These are phyloP conservation scores for Flaveria floridana DNA, from an alignment of 140 eudicot species.

Conservation along the genomic window DNA sequence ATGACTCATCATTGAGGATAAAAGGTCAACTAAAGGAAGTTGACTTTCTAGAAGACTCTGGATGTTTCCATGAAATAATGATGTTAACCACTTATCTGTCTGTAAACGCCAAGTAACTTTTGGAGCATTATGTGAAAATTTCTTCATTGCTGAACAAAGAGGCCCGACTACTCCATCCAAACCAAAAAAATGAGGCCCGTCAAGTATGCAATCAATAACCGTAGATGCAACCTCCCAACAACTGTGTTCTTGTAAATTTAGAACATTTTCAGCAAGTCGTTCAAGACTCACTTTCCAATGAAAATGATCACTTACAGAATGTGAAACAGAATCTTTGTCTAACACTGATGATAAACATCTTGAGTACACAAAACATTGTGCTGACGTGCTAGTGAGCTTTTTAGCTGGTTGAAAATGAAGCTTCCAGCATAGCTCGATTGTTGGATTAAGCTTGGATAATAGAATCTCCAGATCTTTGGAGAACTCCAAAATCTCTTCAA, in stretches of 20 bases:
- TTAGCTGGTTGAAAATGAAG: conserved; percentile 64
- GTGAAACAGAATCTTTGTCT: conserved; percentile 40
- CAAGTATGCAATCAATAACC: conserved; percentile 66
- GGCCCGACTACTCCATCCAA: conserved; percentile 47
- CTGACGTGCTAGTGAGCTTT: conserved; percentile 49
- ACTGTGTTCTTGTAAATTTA: conserved; percentile 49
- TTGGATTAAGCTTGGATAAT: conserved; percentile 55
- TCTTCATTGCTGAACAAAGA: conserved; percentile 60
- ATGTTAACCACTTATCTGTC: conserved; percentile 68
- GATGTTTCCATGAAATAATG: conserved; percentile 50
- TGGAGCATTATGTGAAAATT: conserved; percentile 67
- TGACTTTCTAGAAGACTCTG: conserved; percentile 48
- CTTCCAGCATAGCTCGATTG: conserved; percentile 76
- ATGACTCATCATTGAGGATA: conserved; percentile 65
- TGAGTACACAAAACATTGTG: conserved; percentile 67
- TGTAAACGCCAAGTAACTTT: conserved; percentile 76
- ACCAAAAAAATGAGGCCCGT: conserved; percentile 44
- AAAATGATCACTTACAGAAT: conserved; percentile 26
- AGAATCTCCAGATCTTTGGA: conserved; percentile 54
- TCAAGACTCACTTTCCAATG: conserved; percentile 64
- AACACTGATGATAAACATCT: conserved; percentile 56
- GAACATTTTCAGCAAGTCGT: conserved; percentile 58
- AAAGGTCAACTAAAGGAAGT: conserved; percentile 50
- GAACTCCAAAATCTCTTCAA: conserved; percentile 54
- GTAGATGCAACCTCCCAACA: conserved; percentile 91